A percentile compares a stretch with the other conserved stretches of the same genome.
Conservation (phyloP, 768 basidiomycete species). For the Russula brevipes region DNA sequence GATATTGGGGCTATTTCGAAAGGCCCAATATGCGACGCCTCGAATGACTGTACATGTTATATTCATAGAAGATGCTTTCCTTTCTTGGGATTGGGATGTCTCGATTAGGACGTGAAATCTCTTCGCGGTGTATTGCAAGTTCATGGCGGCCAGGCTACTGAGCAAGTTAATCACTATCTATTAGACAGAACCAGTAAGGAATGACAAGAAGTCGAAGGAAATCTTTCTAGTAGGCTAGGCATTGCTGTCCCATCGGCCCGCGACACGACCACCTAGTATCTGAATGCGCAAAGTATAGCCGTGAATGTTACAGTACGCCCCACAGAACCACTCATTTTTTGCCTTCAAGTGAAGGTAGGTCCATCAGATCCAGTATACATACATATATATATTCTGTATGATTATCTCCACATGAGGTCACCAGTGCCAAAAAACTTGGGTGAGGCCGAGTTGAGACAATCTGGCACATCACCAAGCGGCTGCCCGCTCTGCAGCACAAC, state of each 20-base stretch:
- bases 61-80: not conserved
- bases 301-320: not conserved
- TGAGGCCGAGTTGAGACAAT: slow-evolving; percentile 1
- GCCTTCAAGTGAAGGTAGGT: not conserved
- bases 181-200: not conserved
- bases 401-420: not conserved
- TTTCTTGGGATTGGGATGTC: not conserved
- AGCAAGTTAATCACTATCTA: not conserved
- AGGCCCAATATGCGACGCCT: not conserved
- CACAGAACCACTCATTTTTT: not conserved
- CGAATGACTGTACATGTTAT: not conserved
- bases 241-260: slow-evolving; percentile 11
- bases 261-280: slow-evolving; percentile 8
- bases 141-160: not conserved
- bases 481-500: slow-evolving; percentile 12
- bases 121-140: not conserved
- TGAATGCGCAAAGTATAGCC: not conserved
- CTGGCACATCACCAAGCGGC: slow-evolving; percentile 14
- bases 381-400: not conserved
- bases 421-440: slow-evolving; percentile 5
- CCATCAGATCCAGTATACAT: not conserved
- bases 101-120: not conserved
- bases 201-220: not conserved
- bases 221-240: not conserved
- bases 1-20: too few species aligned